phyloP scores from a whole-genome alignment of 352 stramenopile species.

The Phytophthora agathidicida region DNA sequence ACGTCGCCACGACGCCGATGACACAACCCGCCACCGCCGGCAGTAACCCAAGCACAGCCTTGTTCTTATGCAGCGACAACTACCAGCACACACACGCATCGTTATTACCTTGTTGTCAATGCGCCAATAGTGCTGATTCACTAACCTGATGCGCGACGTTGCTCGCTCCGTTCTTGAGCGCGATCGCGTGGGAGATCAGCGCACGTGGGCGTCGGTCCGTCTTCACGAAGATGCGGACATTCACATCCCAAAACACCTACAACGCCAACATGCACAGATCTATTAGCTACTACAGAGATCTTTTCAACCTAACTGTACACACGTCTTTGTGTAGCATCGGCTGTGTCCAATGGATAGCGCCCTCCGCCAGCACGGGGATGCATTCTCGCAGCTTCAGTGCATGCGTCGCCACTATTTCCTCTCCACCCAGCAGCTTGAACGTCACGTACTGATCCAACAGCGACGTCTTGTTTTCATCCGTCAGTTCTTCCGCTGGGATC shows the following conservation, averaged over 20 bases:
- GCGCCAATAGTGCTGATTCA: not conserved
- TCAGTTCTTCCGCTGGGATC: conserved; percentile 31
- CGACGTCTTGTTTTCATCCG: conserved; percentile 37
- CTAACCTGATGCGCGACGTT: conserved; percentile 50
- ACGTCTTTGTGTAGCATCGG: conserved; percentile 38
- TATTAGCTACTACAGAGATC: not conserved
- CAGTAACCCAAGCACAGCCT: conserved; percentile 53
- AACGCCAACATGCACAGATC: not conserved
- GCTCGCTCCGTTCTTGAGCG: conserved; percentile 43
- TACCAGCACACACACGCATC: conserved; percentile 22
- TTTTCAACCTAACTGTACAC: conserved; percentile 2
- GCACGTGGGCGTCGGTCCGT: conserved; percentile 55
- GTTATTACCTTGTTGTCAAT: no score
- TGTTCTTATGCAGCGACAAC: conserved; percentile 70
- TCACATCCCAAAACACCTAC: conserved; percentile 37
- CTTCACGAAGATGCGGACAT: conserved; percentile 43
- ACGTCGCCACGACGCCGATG: conserved; percentile 48
- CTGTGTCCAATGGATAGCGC: conserved; percentile 49
- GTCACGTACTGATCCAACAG: conserved; percentile 43
- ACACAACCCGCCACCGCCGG: conserved; percentile 52
- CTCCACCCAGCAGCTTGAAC: conserved; percentile 45
- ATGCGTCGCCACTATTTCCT: conserved; percentile 38
- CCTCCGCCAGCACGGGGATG: conserved; percentile 53
- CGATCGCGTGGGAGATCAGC: conserved; percentile 43
- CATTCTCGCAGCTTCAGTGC: conserved; percentile 50